phyloP scores from a whole-genome alignment of 805 yeast species.

The Debaryomyces tyrocola region DNA sequence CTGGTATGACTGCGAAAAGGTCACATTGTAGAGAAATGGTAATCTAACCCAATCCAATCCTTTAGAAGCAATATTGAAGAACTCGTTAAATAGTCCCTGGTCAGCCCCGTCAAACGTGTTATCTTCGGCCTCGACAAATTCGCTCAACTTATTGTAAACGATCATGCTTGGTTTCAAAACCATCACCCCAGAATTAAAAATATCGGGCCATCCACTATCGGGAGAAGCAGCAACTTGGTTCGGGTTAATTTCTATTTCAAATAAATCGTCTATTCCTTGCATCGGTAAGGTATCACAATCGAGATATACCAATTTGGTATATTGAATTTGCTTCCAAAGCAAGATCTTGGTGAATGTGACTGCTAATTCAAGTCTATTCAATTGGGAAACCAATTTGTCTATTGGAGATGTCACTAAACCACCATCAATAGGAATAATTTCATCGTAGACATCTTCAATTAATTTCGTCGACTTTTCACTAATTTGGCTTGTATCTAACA shows the following conservation, averaged over 20 bases:
- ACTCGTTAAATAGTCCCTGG: slow-evolving; percentile 84
- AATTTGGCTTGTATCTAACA: slow-evolving; percentile 33
- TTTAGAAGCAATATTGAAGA: slow-evolving; percentile 40
- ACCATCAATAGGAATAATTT: slow-evolving; percentile 25
- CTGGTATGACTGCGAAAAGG: slow-evolving; percentile 63
- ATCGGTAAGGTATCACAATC: slow-evolving; percentile 64
- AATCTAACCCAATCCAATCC: slow-evolving; percentile 60
- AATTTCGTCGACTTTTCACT: slow-evolving; percentile 24
- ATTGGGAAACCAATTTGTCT: slow-evolving; percentile 27
- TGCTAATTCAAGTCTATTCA: slow-evolving; percentile 53
- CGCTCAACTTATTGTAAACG: slow-evolving; percentile 42
- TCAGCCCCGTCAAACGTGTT: slow-evolving; percentile 82
- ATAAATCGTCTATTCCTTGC: slow-evolving; percentile 29
- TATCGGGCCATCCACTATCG: slow-evolving; percentile 91
- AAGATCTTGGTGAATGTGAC: slow-evolving; percentile 57
- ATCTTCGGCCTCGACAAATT: slow-evolving; percentile 19
- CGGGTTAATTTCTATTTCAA: slow-evolving; percentile 21
- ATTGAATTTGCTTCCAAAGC: slow-evolving; percentile 50
- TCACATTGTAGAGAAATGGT: slow-evolving; percentile 84
- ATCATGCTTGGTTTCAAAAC: slow-evolving; percentile 51
- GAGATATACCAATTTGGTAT: slow-evolving; percentile 53
- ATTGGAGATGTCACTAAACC: slow-evolving; percentile 17
- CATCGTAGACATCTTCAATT: slow-evolving; percentile 26
- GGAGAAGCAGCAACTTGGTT: slow-evolving; percentile 56
- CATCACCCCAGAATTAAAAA: slow-evolving; percentile 80